phyloP scores from a whole-genome alignment of 2,329 filamentous ascomycete genomes.

The Fusarium citri region DNA sequence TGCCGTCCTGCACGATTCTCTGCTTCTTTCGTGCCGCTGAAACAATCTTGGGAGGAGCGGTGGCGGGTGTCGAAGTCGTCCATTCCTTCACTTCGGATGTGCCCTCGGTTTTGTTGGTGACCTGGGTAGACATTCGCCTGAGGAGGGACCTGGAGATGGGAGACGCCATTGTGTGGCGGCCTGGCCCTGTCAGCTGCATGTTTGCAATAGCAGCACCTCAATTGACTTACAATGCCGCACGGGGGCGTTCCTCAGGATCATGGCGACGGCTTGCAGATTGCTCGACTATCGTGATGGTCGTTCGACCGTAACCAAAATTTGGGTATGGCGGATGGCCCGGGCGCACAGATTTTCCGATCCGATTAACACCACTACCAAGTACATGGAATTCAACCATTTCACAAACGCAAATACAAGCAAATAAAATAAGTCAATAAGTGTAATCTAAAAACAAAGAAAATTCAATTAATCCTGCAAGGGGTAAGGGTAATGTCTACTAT shows the following conservation, averaged over 20 bases:
- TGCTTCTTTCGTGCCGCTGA: conserved; percentile 50
- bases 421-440: conserved; percentile 7
- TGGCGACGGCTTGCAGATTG: conserved; percentile 51
- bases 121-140: conserved; percentile 50
- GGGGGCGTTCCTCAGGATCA: conserved; percentile 67
- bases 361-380: conserved; percentile 8
- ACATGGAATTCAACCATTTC: not conserved
- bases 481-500: conserved; percentile 48
- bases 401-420: not conserved
- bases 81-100: conserved; percentile 32
- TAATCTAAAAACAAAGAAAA: conserved; percentile 28
- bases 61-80: conserved; percentile 38
- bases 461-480: conserved; percentile 42
- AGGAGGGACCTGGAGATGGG: conserved; percentile 53
- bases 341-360: conserved; percentile 43
- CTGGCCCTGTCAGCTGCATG: conserved; percentile 51
- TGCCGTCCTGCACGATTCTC: conserved; percentile 49
- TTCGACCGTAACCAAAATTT: conserved; percentile 48
- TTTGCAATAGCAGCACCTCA: not conserved
- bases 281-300: conserved; percentile 34
- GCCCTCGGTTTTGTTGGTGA: conserved; percentile 31
- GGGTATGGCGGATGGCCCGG: conserved; percentile 34
- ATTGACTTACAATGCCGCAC: conserved; percentile 65
- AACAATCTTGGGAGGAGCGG: conserved; percentile 40
- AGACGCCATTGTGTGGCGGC: conserved; percentile 64